Percentiles rank a stretch among this genome's conserved stretches.
These are phyloP conservation scores for Rhodomyrtus tomentosa DNA, from an alignment of 345 rosid species.

Conservation along the genomic window DNA sequence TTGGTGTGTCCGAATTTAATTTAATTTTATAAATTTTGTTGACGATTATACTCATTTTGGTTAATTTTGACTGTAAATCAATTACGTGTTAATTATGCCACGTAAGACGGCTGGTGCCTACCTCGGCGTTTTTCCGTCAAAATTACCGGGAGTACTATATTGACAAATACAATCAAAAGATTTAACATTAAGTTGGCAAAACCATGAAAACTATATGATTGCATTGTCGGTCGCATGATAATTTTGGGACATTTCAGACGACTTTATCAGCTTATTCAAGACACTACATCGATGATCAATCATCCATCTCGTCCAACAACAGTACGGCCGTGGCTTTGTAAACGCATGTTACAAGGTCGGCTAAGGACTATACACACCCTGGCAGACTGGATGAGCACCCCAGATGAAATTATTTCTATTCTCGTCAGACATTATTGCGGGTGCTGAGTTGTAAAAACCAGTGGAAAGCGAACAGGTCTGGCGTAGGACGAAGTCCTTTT, in stretches of 20 bases:
- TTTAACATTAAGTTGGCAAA: too few relatives aligned
- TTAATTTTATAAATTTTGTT: too few relatives aligned
- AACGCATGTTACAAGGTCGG: not conserved
- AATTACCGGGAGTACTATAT: too few relatives aligned
- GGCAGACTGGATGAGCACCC: not conserved
- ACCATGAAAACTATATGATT: too few relatives aligned
- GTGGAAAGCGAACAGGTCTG: not conserved
- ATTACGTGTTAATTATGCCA: too few relatives aligned
- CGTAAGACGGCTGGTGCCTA: too few relatives aligned
- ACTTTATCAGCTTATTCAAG: too few relatives aligned
- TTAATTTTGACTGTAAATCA: too few relatives aligned
- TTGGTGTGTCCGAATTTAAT: not conserved
- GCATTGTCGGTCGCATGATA: too few relatives aligned
- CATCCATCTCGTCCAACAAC: not conserved
- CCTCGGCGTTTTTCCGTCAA: too few relatives aligned
- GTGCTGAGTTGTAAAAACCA: not conserved
- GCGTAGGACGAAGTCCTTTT: not conserved
- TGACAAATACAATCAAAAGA: too few relatives aligned
- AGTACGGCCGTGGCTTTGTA: not conserved
- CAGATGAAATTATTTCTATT: not conserved
- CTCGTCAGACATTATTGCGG: not conserved
- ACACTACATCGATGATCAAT: not conserved
- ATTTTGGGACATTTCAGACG: too few relatives aligned
- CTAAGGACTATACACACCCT: not conserved
- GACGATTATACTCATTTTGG: rapidly evolving